Percentiles rank a stretch among this genome's conserved stretches.
These are phyloP conservation scores for Lithohypha guttulata DNA, from an alignment of 2,329 filamentous ascomycete species.

Conservation along the genomic window DNA sequence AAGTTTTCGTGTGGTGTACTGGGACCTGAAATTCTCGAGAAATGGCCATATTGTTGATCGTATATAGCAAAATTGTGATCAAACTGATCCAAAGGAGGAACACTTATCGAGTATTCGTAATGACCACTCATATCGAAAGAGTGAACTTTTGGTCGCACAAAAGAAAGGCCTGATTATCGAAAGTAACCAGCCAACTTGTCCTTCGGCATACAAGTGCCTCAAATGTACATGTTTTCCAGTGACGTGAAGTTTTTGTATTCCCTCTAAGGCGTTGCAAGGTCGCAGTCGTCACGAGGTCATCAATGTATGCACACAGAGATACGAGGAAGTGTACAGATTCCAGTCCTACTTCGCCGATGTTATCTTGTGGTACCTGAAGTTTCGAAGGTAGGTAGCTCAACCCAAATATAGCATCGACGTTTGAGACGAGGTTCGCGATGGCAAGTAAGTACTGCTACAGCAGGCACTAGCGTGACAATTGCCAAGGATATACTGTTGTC, in stretches of 20 bases:
- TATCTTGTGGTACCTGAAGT: conserved; percentile 5
- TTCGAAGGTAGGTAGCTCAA: background rate
- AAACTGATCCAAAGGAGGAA: conserved; percentile 16
- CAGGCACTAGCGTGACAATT: no score
- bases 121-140: conserved; percentile 18
- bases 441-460: no score
- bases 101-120: conserved; percentile 19
- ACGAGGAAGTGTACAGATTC: background rate
- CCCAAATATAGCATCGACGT: no score
- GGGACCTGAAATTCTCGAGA: conserved; percentile 17
- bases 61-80: conserved; percentile 16
- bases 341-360: background rate
- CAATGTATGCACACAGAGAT: conserved; percentile 2
- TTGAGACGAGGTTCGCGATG: no score
- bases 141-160: background rate
- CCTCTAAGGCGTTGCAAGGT: background rate
- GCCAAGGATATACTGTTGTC: no score
- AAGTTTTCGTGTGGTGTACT: conserved; percentile 32
- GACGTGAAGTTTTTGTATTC: background rate
- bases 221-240: conserved; percentile 9
- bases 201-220: background rate
- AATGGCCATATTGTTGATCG: conserved; percentile 22
- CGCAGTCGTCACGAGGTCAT: background rate
- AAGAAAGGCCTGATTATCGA: background rate
- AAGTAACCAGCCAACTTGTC: background rate